Evolutionary conservation across 208 protist species (phyloP).

Genomic region (Naegleria lovaniensis): DNA sequence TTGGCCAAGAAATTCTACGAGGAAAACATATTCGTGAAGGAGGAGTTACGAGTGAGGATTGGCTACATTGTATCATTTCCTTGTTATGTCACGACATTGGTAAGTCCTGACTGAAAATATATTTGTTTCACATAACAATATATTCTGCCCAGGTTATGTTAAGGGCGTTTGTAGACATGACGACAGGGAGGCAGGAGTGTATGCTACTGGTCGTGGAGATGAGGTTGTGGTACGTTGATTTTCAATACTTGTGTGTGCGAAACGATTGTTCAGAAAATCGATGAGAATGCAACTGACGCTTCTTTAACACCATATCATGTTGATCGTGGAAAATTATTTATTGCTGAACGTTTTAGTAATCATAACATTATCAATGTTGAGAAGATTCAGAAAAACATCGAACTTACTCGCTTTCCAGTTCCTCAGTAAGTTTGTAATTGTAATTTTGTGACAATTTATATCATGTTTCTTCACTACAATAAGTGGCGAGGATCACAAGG

Average conservation of each 20-base stretch:
- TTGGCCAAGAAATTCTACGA: neutral
- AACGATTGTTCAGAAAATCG: neutral
- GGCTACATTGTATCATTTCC: constrained; percentile 23
- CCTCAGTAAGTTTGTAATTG: neutral
- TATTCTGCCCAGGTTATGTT: neutral
- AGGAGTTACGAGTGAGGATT: constrained; percentile 4
- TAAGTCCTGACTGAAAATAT: neutral
- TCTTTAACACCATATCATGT: constrained; percentile 28
- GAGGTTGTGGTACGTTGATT: neutral
- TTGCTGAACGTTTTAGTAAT: constrained; percentile 21
- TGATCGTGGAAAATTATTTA: constrained; percentile 28
- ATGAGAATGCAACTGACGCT: constrained; percentile 3
- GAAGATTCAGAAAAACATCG: constrained; percentile 23
- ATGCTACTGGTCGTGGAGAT: constrained; percentile 8
- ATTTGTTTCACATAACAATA: neutral
- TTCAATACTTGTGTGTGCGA: too few species aligned
- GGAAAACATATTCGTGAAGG: constrained; percentile 26
- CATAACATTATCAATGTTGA: constrained; percentile 7
- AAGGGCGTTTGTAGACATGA: constrained; percentile 26
- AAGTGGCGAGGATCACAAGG: constrained; percentile 8
- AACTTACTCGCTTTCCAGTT: constrained; percentile 25
- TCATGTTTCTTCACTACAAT: too few species aligned
- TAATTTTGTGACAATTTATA: too few species aligned
- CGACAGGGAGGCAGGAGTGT: neutral
- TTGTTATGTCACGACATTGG: constrained; percentile 30